Conservation (phyloP, 2,329 filamentous ascomycete genomes). For the Colletotrichum sublineola region DNA sequence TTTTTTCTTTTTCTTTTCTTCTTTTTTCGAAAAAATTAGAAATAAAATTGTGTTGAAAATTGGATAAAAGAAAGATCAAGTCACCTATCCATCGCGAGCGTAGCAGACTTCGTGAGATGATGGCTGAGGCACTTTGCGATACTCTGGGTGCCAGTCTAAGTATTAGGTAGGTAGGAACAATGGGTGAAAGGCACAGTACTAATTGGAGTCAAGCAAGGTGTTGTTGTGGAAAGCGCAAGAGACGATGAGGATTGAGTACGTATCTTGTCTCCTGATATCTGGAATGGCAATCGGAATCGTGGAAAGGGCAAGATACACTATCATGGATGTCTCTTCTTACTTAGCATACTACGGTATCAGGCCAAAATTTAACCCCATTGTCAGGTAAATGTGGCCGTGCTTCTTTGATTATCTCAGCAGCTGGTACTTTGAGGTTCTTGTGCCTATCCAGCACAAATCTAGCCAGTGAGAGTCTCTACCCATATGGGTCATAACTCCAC, state of each 20-base stretch:
- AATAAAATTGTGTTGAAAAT: too few species aligned
- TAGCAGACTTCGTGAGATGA: neutral
- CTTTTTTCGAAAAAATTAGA: neutral
- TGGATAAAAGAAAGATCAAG: neutral
- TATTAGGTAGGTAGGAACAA: neutral
- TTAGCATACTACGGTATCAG: too few species aligned
- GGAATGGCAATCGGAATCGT: constrained; percentile 14
- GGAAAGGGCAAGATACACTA: constrained; percentile 3
- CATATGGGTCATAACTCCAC: too few species aligned
- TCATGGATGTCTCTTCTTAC: constrained; percentile 10
- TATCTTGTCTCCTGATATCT: neutral
- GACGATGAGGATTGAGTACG: constrained; percentile 5
- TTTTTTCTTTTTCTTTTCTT: too few species aligned
- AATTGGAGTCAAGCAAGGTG: neutral
- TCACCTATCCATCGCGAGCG: neutral
- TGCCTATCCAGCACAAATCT: too few species aligned
- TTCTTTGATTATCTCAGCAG: too few species aligned
- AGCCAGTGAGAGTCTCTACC: too few species aligned
- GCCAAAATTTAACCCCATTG: too few species aligned
- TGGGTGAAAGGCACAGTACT: neutral
- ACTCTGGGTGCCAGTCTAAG: neutral
- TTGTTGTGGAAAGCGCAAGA: neutral
- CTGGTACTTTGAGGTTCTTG: too few species aligned
- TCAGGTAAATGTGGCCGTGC: too few species aligned
- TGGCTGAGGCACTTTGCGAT: neutral